These are phyloP conservation scores for Papiliotrema fonsecae DNA, from an alignment of 1,284 basidiomycete genomes.

Conservation along the genomic window DNA sequence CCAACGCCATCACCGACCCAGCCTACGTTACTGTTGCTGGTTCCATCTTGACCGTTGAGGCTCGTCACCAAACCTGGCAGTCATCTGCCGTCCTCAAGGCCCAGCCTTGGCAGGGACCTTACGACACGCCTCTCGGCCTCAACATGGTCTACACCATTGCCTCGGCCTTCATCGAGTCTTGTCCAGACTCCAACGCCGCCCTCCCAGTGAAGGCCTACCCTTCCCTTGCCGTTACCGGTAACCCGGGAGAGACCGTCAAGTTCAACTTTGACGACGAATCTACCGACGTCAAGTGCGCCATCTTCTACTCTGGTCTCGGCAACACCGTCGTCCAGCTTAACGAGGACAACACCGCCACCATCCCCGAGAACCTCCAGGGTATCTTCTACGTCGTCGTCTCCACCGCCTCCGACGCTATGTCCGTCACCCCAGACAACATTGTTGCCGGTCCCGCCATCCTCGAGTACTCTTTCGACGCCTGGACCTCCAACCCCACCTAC, in stretches of 20 bases:
- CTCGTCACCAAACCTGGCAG: slow-evolving; percentile 61
- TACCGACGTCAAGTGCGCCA: slow-evolving; percentile 20
- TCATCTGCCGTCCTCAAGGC: slow-evolving; percentile 51
- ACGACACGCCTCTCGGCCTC: slow-evolving; percentile 53
- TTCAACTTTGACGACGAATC: slow-evolving; percentile 30
- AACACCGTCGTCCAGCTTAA: slow-evolving; percentile 15
- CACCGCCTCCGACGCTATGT: slow-evolving; percentile 20
- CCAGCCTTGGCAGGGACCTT: slow-evolving; percentile 55
- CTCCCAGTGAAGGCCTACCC: slow-evolving; percentile 50
- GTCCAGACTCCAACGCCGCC: slow-evolving; percentile 45
- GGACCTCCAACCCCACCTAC: slow-evolving; percentile 29
- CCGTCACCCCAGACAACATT: slow-evolving; percentile 42
- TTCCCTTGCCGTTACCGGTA: slow-evolving; percentile 40
- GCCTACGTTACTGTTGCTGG: slow-evolving; percentile 55
- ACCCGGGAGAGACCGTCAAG: slow-evolving; percentile 15
- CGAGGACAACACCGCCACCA: slow-evolving; percentile 33
- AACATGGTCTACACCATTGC: slow-evolving; percentile 46
- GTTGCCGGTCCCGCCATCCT: slow-evolving; percentile 44
- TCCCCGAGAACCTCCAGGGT: slow-evolving; percentile 48
- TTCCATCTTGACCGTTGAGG: slow-evolving; percentile 55
- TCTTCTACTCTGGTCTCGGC: slow-evolving; percentile 31
- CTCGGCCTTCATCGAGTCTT: slow-evolving; percentile 37
- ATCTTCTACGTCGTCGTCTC: slow-evolving; percentile 48
- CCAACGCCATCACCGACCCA: slow-evolving; percentile 23
- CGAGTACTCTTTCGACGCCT: slow-evolving; percentile 18